Evolutionary conservation across 2,329 filamentous ascomycete genomes (phyloP), one percentile per base, ranked within the genome.

Genomic region (Colletotrichum phormii): DNA sequence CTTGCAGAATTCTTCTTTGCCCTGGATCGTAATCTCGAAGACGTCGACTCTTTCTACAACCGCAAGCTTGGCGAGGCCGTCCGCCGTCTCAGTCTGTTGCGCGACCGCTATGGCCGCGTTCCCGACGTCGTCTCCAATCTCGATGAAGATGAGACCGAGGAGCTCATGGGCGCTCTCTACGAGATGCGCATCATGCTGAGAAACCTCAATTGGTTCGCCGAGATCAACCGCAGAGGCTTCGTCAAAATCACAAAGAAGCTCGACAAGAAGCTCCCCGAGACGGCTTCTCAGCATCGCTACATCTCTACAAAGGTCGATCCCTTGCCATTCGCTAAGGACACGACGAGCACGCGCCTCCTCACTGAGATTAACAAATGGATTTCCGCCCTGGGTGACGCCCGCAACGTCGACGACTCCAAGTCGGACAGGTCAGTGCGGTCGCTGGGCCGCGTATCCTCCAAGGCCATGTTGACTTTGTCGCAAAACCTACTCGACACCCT

Each of bases 241-340:
- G 91, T 97, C 81, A 99, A 99, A 85, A 99, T 99, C 82, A 98
- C 97, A 64, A 99, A 99, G 86, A 99, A 99, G 84, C 86, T 98
- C 58, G 97, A 99, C 84, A 99, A 99, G 85, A 98, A 97, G 84
- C 90, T 98, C 3, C 89, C 93, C 1, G 89, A 90, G 58, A 90
- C 91, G 4, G 89, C 92, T 63, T 92, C 94, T 0, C 95, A 98
- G 84, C 92, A 94, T 80, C 90, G 92, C 71, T 99, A 98, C 79
- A 88, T 99, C 72, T 91, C 93, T 53, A 95, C 95, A 59, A 98
- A 97, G 84, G 96, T 99, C 70, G 94, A 98, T 76, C 92, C 94
- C 2, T 92, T 92, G 76, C 90, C 94, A 0, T 99, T 99, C 82
- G 94, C 96, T 22, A 95, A 94, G 74, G 96, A 90, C 75, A 85